Evolutionary conservation across 2,329 filamentous ascomycete species (phyloP), one percentile per base, ranked within the genome.

Genomic region (Zymoseptoria tritici): DNA sequence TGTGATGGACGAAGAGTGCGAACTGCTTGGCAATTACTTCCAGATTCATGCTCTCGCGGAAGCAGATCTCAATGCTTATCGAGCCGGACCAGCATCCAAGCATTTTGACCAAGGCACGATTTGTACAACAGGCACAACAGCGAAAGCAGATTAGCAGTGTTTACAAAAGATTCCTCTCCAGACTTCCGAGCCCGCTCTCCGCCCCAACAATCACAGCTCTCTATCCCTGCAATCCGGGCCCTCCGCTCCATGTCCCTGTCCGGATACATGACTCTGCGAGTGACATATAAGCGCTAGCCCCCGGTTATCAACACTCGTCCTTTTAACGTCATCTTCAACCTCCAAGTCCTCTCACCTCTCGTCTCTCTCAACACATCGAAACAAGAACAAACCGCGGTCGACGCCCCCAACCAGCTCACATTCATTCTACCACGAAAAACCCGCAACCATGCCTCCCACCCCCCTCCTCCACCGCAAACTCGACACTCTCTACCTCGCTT

Each of bases 401-500:
- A 22, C 21, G 21, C 21, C 2, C 2, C 21, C 21, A 22, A 22
- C 21, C 21, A 22, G 21, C 21, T 22, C 21, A 22, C 2, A 22
- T 22, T 22, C 21, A 22, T 22, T 22, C 21, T 4, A 22, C 21
- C 21, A 22, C 21, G 24, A 5, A 52, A 29, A 53, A 53, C 7
- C 20, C n/a, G 22, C 52, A 53, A 9, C 9, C 13, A 53, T 29
- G 20, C 50, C 26, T 29, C 26, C 19, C 16, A 52, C 50, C 19
- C 46, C 67, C 52, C 64, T 71, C 19, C 58, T 69, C 57, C 60
- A 57, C 55, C 72, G 78, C 53, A 79, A 78, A 68, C 71, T 71
- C 20, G 79, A 81, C 59, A 62, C 79, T 4, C 60, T 77, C 29
- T 83, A 84, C 65, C 75, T 87, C 4, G 65, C 79, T 49, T 87